phyloP scores from a whole-genome alignment of 768 basidiomycete genomes.

The Mycena crocata region DNA sequence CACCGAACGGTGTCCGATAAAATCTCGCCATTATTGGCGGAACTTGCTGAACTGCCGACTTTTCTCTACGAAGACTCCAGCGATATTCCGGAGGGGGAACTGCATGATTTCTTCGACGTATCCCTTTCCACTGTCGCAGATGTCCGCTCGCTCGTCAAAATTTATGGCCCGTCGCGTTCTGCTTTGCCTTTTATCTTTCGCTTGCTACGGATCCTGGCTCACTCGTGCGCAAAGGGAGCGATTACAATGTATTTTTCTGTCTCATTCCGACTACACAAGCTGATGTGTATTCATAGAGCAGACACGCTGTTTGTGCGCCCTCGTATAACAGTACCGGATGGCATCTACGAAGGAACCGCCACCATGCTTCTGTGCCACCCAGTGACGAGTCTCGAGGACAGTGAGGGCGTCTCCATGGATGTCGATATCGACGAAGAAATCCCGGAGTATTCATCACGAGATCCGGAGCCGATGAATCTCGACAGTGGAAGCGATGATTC shows the following conservation, averaged over 20 bases:
- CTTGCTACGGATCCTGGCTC: not conserved
- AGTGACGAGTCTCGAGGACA: no score
- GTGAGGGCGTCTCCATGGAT: no score
- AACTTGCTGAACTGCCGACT: not conserved
- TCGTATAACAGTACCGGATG: not conserved
- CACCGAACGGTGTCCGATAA: not conserved
- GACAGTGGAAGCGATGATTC: no score
- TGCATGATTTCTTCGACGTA: not conserved
- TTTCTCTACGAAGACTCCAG: no score
- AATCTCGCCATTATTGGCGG: not conserved
- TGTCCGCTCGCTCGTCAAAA: not conserved
- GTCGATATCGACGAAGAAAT: no score
- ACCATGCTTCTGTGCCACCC: no score
- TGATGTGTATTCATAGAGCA: not conserved
- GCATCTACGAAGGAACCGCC: no score
- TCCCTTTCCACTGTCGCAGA: not conserved
- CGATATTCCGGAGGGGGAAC: no score
- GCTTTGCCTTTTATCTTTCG: not conserved
- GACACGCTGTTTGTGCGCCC: not conserved
- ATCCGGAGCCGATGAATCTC: no score
- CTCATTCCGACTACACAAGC: not conserved
- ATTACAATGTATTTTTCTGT: not conserved
- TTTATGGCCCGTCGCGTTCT: conserved; percentile 8
- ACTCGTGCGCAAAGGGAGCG: not conserved
- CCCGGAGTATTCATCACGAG: no score